phyloP scores from a whole-genome alignment of 768 basidiomycete genomes.

The Kwoniella sp. region DNA sequence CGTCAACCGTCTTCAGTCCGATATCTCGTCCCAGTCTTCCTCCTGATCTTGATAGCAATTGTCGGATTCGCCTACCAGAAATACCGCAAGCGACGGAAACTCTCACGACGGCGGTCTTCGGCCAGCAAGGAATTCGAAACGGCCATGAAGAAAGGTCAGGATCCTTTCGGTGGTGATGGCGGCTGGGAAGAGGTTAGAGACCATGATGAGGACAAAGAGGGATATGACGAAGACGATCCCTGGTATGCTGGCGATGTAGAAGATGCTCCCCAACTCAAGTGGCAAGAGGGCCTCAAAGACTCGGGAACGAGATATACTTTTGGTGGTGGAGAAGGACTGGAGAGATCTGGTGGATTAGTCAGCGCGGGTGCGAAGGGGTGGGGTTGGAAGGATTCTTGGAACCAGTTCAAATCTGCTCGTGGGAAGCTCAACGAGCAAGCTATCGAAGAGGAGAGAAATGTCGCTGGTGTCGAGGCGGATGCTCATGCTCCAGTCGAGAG shows the following conservation, averaged over 20 bases:
- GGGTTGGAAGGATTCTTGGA: constrained; percentile 31
- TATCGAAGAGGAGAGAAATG: background rate
- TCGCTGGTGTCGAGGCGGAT: too few species aligned
- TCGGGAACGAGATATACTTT: background rate
- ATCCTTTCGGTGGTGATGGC: constrained; percentile 10
- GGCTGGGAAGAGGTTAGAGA: constrained; percentile 21
- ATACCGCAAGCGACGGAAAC: constrained; percentile 19
- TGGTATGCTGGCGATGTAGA: constrained; percentile 26
- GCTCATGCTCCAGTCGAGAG: constrained; percentile 15
- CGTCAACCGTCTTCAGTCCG: constrained; percentile 26
- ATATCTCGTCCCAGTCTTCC: constrained; percentile 36
- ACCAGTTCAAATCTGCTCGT: constrained; percentile 27
- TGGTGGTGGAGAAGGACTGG: background rate
- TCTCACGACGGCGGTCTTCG: background rate
- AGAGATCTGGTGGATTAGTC: constrained; percentile 4
- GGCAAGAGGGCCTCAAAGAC: constrained; percentile 10
- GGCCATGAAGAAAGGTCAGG: constrained; percentile 8
- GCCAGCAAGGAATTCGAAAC: constrained; percentile 15
- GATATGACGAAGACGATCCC: constrained; percentile 25
- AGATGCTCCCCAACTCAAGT: constrained; percentile 2
- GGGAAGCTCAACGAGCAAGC: constrained; percentile 15
- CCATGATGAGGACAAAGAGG: constrained; percentile 5
- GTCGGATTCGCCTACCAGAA: constrained; percentile 22
- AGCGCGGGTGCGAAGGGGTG: constrained; percentile 18
- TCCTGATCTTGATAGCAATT: constrained; percentile 32